Percentiles rank a stretch among this genome's conserved stretches.
Conservation (phyloP, 148 eudicot genomes). For the Limonium bicolor region DNA sequence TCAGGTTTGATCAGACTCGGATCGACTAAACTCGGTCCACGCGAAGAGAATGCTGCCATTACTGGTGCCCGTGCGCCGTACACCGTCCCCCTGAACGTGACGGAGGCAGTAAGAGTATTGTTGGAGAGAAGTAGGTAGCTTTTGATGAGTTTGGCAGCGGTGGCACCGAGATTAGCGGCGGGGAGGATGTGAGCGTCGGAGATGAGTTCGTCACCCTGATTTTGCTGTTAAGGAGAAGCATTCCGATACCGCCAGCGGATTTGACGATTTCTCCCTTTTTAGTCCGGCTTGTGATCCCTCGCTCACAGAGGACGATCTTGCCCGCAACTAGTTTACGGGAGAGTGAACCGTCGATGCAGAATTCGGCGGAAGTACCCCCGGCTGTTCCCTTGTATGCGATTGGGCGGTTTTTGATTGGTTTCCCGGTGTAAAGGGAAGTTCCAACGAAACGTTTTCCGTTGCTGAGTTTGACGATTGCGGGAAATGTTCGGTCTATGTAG, state of each 20-base stretch:
- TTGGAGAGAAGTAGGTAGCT: constrained; percentile 8
- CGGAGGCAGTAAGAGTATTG: constrained; percentile 24
- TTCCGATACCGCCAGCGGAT: constrained; percentile 55
- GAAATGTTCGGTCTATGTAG: constrained; percentile 40
- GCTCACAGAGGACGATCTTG: constrained; percentile 47
- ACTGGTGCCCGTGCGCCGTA: constrained; percentile 40
- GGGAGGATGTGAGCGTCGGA: constrained; percentile 59
- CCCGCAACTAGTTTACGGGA: constrained; percentile 26
- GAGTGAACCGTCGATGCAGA: constrained; percentile 30
- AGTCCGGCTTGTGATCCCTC: constrained; percentile 36
- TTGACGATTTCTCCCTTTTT: constrained; percentile 45
- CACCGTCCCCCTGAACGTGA: constrained; percentile 28
- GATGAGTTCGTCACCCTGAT: constrained; percentile 46
- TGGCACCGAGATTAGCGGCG: constrained; percentile 37
- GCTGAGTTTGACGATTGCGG: constrained; percentile 37
- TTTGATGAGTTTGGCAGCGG: constrained; percentile 27
- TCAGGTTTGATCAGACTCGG: constrained; percentile 61
- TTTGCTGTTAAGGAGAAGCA: constrained; percentile 34
- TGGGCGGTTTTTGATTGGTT: constrained; percentile 21
- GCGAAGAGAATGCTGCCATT: constrained; percentile 56
- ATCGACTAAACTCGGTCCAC: constrained; percentile 51
- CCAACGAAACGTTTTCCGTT: constrained; percentile 33
- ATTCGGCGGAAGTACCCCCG: constrained; percentile 27
- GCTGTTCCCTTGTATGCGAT: constrained; percentile 35
- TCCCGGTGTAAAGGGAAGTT: constrained; percentile 34